A percentile compares a stretch with the other conserved stretches of the same genome.
Conservation (phyloP, 768 basidiomycete genomes). For the Vishniacozyma victoriae region DNA sequence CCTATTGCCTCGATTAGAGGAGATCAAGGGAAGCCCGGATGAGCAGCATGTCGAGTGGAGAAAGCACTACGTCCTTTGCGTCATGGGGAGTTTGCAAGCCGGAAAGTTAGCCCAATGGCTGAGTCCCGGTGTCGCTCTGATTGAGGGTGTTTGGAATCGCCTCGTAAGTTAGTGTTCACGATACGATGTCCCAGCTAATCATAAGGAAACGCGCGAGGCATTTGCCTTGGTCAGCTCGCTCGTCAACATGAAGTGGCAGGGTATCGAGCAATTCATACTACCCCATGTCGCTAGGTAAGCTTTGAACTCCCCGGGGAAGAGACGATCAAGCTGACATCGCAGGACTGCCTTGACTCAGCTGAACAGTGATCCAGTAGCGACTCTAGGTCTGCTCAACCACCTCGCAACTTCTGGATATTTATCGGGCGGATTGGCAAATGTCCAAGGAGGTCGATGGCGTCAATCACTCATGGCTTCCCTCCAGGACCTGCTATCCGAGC, state of each 20-base stretch:
- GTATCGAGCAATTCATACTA: constrained; percentile 45
- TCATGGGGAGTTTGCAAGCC: constrained; percentile 34
- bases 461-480: constrained; percentile 19
- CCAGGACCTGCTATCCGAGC: neutral
- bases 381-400: constrained; percentile 38
- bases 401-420: constrained; percentile 42
- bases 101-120: constrained; percentile 45
- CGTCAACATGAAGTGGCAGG: constrained; percentile 34
- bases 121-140: constrained; percentile 32
- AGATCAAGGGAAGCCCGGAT: neutral
- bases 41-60: constrained; percentile 8
- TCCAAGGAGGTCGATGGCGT: constrained; percentile 45
- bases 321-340: neutral
- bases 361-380: constrained; percentile 23
- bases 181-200: constrained; percentile 3
- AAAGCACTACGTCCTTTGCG: constrained; percentile 15
- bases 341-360: constrained; percentile 19
- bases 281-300: constrained; percentile 38
- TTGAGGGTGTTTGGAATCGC: constrained; percentile 30
- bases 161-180: constrained; percentile 22
- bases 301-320: neutral
- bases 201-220: constrained; percentile 15
- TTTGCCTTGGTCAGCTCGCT: constrained; percentile 36
- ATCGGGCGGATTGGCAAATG: constrained; percentile 34
- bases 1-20: constrained; percentile 1